Conservation (phyloP, 441 rosid genomes). For the Erodium moschatum region DNA sequence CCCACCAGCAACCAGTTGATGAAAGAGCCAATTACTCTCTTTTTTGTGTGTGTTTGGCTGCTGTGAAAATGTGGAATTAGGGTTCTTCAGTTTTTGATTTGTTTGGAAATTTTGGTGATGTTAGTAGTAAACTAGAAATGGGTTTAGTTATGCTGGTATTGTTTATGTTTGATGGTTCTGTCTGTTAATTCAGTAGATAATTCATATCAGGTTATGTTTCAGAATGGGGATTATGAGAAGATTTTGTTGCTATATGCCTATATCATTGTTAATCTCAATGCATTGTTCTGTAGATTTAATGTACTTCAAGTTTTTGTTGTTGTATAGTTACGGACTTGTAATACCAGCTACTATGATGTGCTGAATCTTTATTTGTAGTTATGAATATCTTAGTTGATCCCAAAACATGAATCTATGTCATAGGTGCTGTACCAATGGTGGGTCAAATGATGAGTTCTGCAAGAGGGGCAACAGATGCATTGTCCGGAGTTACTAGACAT, state of each 20-base stretch:
- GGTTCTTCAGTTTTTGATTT: background rate
- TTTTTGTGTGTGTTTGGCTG: background rate
- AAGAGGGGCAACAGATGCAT: conserved; percentile 79
- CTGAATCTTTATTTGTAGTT: no score
- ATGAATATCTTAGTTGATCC: conserved; percentile 2
- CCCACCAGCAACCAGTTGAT: conserved; percentile 20
- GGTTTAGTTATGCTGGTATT: background rate
- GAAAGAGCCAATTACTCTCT: conserved; percentile 22
- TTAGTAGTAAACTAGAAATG: background rate
- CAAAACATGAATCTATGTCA: conserved; percentile 10
- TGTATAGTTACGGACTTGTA: background rate
- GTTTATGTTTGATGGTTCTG: background rate
- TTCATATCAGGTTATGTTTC: background rate
- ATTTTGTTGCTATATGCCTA: background rate
- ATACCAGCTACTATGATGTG: background rate
- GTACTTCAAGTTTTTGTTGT: background rate
- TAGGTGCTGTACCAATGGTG: conserved; percentile 70
- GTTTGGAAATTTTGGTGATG: background rate
- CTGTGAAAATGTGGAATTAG: background rate
- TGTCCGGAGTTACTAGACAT: conserved; percentile 64
- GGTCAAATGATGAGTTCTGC: conserved; percentile 72
- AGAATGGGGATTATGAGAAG: background rate
- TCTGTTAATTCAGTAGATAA: background rate
- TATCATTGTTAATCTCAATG: background rate
- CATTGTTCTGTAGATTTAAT: background rate